Evolutionary conservation across 2,329 filamentous ascomycete genomes (phyloP).

Genomic region (Fusarium bulbicola): DNA sequence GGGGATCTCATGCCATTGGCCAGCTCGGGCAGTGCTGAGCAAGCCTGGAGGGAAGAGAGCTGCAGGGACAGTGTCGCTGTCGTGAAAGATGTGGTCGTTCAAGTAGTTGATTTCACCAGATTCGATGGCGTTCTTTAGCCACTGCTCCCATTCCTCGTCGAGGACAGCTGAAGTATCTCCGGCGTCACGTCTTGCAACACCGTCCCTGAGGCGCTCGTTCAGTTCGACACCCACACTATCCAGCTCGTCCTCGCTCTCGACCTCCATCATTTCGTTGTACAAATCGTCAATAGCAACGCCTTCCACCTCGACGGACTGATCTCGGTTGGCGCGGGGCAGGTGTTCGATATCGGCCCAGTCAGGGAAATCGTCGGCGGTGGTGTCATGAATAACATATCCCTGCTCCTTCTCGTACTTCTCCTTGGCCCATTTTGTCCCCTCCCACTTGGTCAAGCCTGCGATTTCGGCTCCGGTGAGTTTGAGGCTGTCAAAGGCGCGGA

Average conservation of each 20-base stretch:
- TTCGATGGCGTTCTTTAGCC: conserved; percentile 76
- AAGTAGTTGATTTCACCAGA: conserved; percentile 64
- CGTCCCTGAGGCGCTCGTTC: conserved; percentile 72
- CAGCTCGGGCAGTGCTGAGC: conserved; percentile 63
- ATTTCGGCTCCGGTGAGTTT: conserved; percentile 76
- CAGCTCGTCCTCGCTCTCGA: conserved; percentile 62
- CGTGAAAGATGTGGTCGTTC: conserved; percentile 52
- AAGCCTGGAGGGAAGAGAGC: conserved; percentile 61
- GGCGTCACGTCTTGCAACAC: conserved; percentile 69
- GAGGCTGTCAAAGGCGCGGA: conserved; percentile 77
- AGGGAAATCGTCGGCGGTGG: conserved; percentile 73
- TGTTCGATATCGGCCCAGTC: conserved; percentile 58
- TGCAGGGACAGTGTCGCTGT: conserved; percentile 43
- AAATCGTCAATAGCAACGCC: conserved; percentile 33
- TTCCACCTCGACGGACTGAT: conserved; percentile 19
- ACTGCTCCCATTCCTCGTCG: conserved; percentile 79
- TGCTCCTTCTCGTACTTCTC: conserved; percentile 82
- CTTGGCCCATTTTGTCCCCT: conserved; percentile 84
- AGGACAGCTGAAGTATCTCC: conserved; percentile 67
- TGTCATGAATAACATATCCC: conserved; percentile 74
- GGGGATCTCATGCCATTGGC: conserved; percentile 67
- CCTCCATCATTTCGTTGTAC: conserved; percentile 53
- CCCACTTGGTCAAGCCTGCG: conserved; percentile 78
- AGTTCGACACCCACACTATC: conserved; percentile 68
- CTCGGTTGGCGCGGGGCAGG: conserved; percentile 24